Evolutionary conservation across 441 rosid genomes (phyloP), one percentile per base, ranked within the genome.

Genomic region (Raphanus hybrid): DNA sequence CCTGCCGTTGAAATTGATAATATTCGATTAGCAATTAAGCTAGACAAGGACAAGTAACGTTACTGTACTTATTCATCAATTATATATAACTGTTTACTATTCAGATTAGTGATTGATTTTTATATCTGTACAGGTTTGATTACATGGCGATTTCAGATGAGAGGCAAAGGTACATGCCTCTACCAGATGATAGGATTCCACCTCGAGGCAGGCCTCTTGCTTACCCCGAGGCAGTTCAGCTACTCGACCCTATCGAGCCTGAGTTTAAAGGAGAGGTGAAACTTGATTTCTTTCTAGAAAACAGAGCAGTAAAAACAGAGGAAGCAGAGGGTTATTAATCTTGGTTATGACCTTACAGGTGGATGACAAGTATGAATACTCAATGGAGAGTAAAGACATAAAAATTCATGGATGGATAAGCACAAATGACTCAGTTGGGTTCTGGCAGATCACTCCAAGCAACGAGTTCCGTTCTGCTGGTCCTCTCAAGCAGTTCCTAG

Each of bases 391-490:
- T 78, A 84, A 75, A 78, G 89, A 85, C 60, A 78, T 82, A 45
- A 78, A 76, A 67, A 88, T 88, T 55, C 95, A 90, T 69, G 92
- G 95, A 5, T 88, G 92, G 92, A 84, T 90, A 69, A 83, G 85
- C 75, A 81, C 75, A 23, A 82, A 84, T 15, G 86, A 90, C 0
- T 76, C 84, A 0, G 85, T 87, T 50, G 92, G 91, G 0, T 87
- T 90, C 80, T 90, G 92, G 92, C 90, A 84, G 71, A 90, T 90
- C 64, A 87, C 92, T 18, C 92, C 95, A 3, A 90, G 95, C 73
- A 83, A 84, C 14, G 92, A 90, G 82, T 90, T 82, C 62, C 84
- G 91, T 29, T 80, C 92, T 0, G 89, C 90, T 34, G 95, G 95
- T 1, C 95, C 92, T 9, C 81, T 82, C 65, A 88, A 90, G 70